phyloP scores from a whole-genome alignment of 148 eudicot genomes.

The Pouteria glomerata region DNA sequence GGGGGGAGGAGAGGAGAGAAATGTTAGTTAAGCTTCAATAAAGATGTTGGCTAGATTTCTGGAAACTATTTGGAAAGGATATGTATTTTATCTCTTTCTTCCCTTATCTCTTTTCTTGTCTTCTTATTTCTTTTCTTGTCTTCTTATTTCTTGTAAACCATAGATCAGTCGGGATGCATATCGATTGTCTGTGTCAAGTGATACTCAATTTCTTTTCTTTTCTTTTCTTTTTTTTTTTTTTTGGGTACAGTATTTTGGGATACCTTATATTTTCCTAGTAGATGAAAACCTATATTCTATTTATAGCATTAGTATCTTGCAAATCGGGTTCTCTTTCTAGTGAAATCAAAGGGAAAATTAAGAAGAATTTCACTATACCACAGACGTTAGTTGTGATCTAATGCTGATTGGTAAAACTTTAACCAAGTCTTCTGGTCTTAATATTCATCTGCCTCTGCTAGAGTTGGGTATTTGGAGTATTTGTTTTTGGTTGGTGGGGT shows the following conservation, averaged over 20 bases:
- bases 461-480: too few relatives aligned
- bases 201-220: background rate
- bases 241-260: background rate
- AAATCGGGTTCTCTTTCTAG: background rate
- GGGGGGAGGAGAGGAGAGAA: too few relatives aligned
- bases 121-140: too few relatives aligned
- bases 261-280: background rate
- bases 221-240: background rate
- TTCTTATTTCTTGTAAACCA: background rate
- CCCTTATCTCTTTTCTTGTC: background rate
- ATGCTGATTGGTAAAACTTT: background rate
- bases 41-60: background rate
- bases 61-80: background rate
- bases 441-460: background rate
- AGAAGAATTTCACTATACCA: background rate
- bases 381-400: background rate
- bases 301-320: background rate
- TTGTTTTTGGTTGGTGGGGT: too few relatives aligned
- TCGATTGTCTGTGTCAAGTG: background rate
- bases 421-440: background rate
- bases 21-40: background rate
- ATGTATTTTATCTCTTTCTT: background rate
- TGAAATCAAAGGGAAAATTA: background rate
- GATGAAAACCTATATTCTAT: background rate
- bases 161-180: background rate